A percentile compares a stretch with the other conserved stretches of the same genome.
Evolutionary conservation across 768 basidiomycete genomes (phyloP).

Genomic region (Sutorius australiensis): DNA sequence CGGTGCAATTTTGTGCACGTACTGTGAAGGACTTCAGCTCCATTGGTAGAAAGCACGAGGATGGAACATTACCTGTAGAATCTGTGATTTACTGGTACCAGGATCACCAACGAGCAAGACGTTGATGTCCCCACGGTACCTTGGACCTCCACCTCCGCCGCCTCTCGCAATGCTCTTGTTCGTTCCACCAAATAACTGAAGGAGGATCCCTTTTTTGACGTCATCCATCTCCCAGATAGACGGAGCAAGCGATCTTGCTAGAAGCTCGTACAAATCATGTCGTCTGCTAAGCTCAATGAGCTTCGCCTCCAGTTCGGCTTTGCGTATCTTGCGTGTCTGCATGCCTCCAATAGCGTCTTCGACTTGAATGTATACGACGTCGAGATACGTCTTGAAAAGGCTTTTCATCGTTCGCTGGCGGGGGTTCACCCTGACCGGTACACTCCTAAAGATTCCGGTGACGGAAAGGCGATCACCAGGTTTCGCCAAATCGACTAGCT

Average conservation of each 20-base stretch:
- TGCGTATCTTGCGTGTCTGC: conserved; percentile 36
- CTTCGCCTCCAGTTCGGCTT: conserved; percentile 75
- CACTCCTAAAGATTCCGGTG: conserved; percentile 91
- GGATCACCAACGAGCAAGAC: conserved; percentile 97
- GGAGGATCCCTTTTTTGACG: conserved; percentile 95
- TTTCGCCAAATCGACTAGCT: conserved; percentile 93
- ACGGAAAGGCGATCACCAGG: conserved; percentile 91
- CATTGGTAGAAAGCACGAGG: neutral
- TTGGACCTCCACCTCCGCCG: conserved; percentile 92
- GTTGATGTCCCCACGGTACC: conserved; percentile 98
- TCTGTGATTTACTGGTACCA: conserved; percentile 95
- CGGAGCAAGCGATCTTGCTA: conserved; percentile 85
- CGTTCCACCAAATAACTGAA: conserved; percentile 96
- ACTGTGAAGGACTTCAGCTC: conserved; percentile 44
- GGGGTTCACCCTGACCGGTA: conserved; percentile 94
- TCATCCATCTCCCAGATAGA: conserved; percentile 99
- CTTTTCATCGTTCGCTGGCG: conserved; percentile 89
- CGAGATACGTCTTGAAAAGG: conserved; percentile 96
- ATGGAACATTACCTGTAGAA: conserved; percentile 63
- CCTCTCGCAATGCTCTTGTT: conserved; percentile 93
- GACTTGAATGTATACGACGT: conserved; percentile 88
- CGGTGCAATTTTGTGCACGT: conserved; percentile 98
- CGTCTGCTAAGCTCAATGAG: conserved; percentile 67
- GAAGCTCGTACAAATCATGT: conserved; percentile 82
- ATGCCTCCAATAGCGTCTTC: conserved; percentile 41